Evolutionary conservation across 208 protist species (phyloP), one percentile per base, ranked within the genome.

Genomic region (Porcisia deanei): DNA sequence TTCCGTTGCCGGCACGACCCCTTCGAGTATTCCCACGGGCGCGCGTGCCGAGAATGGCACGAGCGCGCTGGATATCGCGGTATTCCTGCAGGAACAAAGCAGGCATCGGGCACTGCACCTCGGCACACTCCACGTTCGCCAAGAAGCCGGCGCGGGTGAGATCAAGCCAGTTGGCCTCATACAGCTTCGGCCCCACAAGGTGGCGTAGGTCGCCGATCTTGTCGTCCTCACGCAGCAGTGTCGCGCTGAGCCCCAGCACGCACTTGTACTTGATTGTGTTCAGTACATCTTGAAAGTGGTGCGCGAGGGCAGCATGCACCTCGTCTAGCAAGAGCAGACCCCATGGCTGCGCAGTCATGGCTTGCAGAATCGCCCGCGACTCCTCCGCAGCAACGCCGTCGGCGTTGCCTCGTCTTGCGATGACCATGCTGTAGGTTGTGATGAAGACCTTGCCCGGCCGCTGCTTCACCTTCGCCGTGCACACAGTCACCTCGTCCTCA

Each of bases 361-460:
- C 83, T 3, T 78, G 59, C 63, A 98, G 80, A 47, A 96, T 94
- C 65, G 97, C 87, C 58, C 91, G 77, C 30, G 89, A 90, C 79
- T 75, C 85, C 71, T 86, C 75, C 16, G 87, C 87, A 9, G 81
- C 71, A n/a, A 75, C 80, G 60, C 75, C 97, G 63, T 75, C 71
- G 20, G 71, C 18, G 69, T 53, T 16, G 53, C 91, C 84, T 45
- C 83, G 85, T 78, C 93, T 90, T 30, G 97, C 90, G 64, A 93
- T 88, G 75, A 99, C 84, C 98, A 99, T 99, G 63, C 82, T 97
- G 85, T 99, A 99, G 7, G 99, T 99, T n/a, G 99, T 99, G 85
- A 99, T 98, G 77, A 99, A 95, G 0, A 99, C 88, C 55, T 77
- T 74, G 1, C 88, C 91, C 0, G 93, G 86, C 77, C 85, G 91